Conservation (phyloP, 768 basidiomycete species). For the Boletus tomentosulus region DNA sequence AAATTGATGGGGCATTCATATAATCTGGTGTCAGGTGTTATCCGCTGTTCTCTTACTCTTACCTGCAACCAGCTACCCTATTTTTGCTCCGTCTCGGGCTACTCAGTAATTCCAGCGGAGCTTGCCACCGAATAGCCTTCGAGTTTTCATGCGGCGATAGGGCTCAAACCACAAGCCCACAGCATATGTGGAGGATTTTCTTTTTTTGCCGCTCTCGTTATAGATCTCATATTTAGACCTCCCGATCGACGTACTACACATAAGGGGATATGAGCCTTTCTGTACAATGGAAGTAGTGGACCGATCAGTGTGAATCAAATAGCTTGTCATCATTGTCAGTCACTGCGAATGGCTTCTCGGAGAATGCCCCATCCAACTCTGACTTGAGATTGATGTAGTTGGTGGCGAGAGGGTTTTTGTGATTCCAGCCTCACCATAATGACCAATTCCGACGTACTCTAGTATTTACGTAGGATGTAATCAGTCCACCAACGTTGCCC, state of each 20-base stretch:
- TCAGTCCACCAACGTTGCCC: not conserved
- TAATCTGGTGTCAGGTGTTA: constrained; percentile 5
- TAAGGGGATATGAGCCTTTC: constrained; percentile 9
- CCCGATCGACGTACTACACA: constrained; percentile 9
- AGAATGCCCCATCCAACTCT: not conserved
- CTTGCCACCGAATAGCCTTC: not conserved
- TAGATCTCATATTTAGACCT: not conserved
- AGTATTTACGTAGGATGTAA: constrained; percentile 25
- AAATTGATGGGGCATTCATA: constrained; percentile 9
- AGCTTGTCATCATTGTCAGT: not conserved
- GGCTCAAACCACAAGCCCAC: not conserved
- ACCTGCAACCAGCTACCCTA: not conserved
- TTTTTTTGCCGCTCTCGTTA: not conserved
- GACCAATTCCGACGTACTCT: not conserved
- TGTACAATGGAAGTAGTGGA: constrained; percentile 12
- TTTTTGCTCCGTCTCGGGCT: not conserved
- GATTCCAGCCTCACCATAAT: not conserved
- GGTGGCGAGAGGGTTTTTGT: not conserved
- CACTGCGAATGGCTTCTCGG: not conserved
- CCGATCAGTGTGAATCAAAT: constrained; percentile 6
- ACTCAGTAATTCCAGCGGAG: not conserved
- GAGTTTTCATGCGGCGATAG: not conserved
- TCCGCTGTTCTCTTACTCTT: constrained; percentile 6
- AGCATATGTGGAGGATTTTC: not conserved
- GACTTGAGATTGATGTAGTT: not conserved